Conservation (phyloP, 2,329 filamentous ascomycete species). For the Cryphonectria japonica region DNA sequence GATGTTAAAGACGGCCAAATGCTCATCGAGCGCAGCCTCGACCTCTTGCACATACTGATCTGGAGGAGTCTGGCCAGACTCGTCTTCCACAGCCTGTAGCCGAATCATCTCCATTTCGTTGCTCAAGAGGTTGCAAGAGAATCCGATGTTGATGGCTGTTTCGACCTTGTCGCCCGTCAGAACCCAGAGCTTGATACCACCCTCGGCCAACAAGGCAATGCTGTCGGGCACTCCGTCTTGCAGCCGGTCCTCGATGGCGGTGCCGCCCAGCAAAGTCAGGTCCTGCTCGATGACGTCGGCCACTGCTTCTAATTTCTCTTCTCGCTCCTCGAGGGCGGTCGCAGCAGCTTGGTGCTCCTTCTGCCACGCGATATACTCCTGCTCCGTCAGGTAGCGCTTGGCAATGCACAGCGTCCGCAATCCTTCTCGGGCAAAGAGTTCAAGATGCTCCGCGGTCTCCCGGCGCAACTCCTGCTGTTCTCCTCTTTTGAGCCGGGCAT, state of each 20-base stretch:
- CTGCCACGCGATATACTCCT: conserved; percentile 85
- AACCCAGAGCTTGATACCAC: conserved; percentile 98
- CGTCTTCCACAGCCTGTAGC: conserved; percentile 80
- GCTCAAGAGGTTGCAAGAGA: conserved; percentile 95
- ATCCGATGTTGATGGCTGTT: conserved; percentile 99
- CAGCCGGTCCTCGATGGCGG: conserved; percentile 94
- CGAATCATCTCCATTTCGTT: conserved; percentile 98
- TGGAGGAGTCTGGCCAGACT: conserved; percentile 51
- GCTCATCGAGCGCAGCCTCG: conserved; percentile 73
- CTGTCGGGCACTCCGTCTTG: conserved; percentile 97
- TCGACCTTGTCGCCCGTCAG: conserved; percentile 98
- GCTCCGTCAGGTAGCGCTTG: conserved; percentile 75
- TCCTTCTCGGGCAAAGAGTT: conserved; percentile 96
- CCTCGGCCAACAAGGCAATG: conserved; percentile 85
- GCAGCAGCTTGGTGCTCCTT: conserved; percentile 86
- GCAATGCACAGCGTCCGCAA: conserved; percentile 94
- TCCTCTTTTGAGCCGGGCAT: conserved; percentile 82
- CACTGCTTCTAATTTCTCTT: conserved; percentile 89
- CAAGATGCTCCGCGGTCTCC: conserved; percentile 88
- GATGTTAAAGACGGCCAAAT: conserved; percentile 74
- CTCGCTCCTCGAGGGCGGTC: conserved; percentile 79
- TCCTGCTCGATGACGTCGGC: conserved; percentile 91
- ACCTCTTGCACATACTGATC: conserved; percentile 60
- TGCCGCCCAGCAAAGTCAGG: conserved; percentile 85
- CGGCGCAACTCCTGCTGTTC: conserved; percentile 84